Evolutionary conservation across 805 yeast genomes (phyloP), one percentile per base, ranked within the genome.

Genomic region (Candida endomychidarum): DNA sequence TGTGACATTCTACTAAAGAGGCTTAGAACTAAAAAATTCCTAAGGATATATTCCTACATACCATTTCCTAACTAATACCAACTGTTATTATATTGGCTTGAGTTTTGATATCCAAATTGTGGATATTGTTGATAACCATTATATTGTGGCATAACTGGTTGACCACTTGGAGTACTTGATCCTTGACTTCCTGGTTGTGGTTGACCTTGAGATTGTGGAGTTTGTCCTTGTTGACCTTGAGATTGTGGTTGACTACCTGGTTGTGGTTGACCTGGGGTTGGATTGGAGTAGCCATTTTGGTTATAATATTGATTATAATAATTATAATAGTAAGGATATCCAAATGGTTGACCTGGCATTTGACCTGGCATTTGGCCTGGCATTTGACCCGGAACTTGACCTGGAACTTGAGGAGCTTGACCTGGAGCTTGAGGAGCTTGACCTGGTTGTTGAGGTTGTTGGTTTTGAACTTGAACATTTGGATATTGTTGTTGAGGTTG

Each of bases 41-140:
- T 29, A 32, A 20, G 27, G n/a, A 16, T 36, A 36, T 19, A 36
- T 26, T 12, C 27, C 25, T 34, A 31, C 34, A 26, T 20, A 32
- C 38, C 26, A 23, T n/a, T n/a, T 23, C 26, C 37, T 31, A 41
- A 27, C 36, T 64, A 68, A 50, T 67, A 69, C 75, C 75, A 69
- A 34, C 70, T 71, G 46, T 73, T 65, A 55, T 66, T 32, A 21
- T 32, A 32, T 22, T 32, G 35, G 19, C 19, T 21, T 4, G 35
- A 12, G 21, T 67, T 74, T 49, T 67, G 74, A 55, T 67, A 69
- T 45, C 70, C 63, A 47, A 67, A 69, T 53, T 69, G 75, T 9
- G 74, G 73, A 54, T 67, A 69, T 52, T 69, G 74, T 52, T 69
- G 75, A 51, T 67, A 69, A n/a, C 60, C 72, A 30, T 65, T 72